Conservation (phyloP, 192 early-diverging fungal species). For the Powellomyces hirtus region DNA sequence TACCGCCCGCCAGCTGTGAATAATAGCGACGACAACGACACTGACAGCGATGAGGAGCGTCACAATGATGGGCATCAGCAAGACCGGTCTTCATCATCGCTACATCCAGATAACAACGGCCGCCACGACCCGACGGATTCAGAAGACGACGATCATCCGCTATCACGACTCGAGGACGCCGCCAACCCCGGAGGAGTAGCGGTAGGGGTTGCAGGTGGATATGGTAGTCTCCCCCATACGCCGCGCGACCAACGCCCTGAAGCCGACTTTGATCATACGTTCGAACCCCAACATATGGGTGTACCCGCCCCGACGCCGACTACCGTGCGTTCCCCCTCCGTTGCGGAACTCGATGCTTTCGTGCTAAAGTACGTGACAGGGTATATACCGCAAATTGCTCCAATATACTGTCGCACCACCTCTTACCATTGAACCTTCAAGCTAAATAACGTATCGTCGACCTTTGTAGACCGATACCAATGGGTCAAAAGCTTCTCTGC, state of each 20-base stretch:
- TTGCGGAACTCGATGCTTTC: constrained; percentile 11
- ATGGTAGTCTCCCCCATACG: too few species aligned
- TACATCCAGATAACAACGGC: not conserved
- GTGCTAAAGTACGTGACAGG: constrained; percentile 25
- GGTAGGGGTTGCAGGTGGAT: not conserved
- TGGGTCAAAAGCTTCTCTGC: constrained; percentile 66
- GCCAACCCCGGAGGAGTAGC: not conserved
- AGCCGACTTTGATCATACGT: constrained; percentile 26
- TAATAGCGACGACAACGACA: too few species aligned
- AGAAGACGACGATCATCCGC: not conserved
- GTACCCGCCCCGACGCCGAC: not conserved
- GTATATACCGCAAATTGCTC: too few species aligned
- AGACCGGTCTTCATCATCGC: not conserved
- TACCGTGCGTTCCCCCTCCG: not conserved
- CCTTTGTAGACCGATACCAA: constrained; percentile 62
- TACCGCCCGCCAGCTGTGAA: too few species aligned
- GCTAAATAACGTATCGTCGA: too few species aligned
- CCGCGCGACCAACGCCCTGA: not conserved
- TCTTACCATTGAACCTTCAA: too few species aligned
- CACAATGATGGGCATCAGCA: not conserved
- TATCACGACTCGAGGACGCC: not conserved
- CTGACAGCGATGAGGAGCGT: too few species aligned
- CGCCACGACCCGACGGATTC: not conserved
- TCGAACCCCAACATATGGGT: constrained; percentile 4
- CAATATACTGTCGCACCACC: too few species aligned